Conservation (phyloP, 2,329 filamentous ascomycete genomes). For the Rachicladosporium sp. region DNA sequence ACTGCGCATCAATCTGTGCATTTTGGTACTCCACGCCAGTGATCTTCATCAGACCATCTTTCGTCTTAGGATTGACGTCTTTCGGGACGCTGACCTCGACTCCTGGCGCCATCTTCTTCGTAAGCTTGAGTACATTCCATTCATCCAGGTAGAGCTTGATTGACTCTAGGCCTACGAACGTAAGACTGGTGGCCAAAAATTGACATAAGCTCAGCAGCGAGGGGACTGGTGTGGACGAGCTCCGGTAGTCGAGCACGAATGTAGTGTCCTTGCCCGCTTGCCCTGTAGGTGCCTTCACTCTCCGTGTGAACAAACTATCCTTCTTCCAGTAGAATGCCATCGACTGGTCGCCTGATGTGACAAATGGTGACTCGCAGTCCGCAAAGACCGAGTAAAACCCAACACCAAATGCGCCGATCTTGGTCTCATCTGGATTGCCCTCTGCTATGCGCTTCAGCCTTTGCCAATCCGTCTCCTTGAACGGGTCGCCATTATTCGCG, state of each 20-base stretch:
- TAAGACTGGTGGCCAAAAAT: slow-evolving; percentile 88
- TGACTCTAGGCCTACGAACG: slow-evolving; percentile 77
- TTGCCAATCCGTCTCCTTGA: slow-evolving; percentile 83
- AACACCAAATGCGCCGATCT: slow-evolving; percentile 96
- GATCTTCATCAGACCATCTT: slow-evolving; percentile 81
- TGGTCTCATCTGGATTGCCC: slow-evolving; percentile 96
- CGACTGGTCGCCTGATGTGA: slow-evolving; percentile 80
- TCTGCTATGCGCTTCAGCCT: slow-evolving; percentile 95
- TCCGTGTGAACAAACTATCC: slow-evolving; percentile 90
- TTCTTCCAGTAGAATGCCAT: slow-evolving; percentile 99
- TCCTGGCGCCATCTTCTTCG: slow-evolving; percentile 76
- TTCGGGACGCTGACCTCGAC: slow-evolving; percentile 59
- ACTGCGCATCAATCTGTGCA: slow-evolving; percentile 81
- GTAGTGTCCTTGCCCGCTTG: slow-evolving; percentile 52
- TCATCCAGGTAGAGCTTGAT: slow-evolving; percentile 89
- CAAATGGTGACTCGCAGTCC: slow-evolving; percentile 94
- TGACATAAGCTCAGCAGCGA: slow-evolving; percentile 77
- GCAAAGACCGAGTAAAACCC: slow-evolving; percentile 98
- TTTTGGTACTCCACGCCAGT: slow-evolving; percentile 69
- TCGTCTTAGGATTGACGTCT: slow-evolving; percentile 70
- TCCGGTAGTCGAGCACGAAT: slow-evolving; percentile 92
- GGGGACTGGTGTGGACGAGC: slow-evolving; percentile 73
- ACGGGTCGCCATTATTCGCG: slow-evolving; percentile 81
- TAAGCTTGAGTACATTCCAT: slow-evolving; percentile 63
- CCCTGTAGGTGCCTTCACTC: slow-evolving; percentile 58